Percentiles rank a stretch among this genome's conserved stretches.
phyloP scores from a whole-genome alignment of 257 asterid genomes.

The Jacaranda mimosifolia region DNA sequence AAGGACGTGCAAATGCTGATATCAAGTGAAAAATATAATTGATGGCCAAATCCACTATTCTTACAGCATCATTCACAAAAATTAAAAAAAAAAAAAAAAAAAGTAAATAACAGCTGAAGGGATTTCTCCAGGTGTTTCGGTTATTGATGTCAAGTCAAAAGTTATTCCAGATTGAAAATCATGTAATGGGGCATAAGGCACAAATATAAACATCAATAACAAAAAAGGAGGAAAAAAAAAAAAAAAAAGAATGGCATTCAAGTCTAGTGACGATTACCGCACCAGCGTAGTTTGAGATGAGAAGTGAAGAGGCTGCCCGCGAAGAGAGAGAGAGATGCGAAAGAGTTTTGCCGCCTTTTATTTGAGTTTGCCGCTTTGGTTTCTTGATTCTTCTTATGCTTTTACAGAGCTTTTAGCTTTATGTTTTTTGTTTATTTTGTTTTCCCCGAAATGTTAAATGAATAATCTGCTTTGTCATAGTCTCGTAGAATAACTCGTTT shows the following conservation, averaged over 20 bases:
- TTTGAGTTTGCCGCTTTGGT: constrained; percentile 39
- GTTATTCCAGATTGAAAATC: too few species aligned
- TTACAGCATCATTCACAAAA: background rate
- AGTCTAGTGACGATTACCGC: background rate
- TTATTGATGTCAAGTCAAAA: background rate
- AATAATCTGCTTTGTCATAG: too few species aligned
- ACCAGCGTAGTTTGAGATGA: background rate
- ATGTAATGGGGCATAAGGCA: too few species aligned
- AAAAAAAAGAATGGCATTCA: too few species aligned
- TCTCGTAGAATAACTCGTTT: too few species aligned
- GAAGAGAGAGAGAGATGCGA: background rate
- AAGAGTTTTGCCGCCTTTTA: constrained; percentile 27
- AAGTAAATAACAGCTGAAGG: background rate
- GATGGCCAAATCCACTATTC: background rate
- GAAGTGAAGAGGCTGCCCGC: background rate
- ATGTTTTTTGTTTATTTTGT: background rate
- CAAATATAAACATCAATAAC: too few species aligned
- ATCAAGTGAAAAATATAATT: background rate
- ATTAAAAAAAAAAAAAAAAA: background rate
- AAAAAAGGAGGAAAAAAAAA: background rate
- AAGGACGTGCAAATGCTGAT: background rate
- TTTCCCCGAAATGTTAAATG: too few species aligned
- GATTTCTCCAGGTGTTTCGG: constrained; percentile 22
- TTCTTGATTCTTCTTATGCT: background rate
- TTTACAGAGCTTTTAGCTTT: background rate